phyloP scores from a whole-genome alignment of 176 grass and related monocot genomes.

The Rhynchospora tenuis region DNA sequence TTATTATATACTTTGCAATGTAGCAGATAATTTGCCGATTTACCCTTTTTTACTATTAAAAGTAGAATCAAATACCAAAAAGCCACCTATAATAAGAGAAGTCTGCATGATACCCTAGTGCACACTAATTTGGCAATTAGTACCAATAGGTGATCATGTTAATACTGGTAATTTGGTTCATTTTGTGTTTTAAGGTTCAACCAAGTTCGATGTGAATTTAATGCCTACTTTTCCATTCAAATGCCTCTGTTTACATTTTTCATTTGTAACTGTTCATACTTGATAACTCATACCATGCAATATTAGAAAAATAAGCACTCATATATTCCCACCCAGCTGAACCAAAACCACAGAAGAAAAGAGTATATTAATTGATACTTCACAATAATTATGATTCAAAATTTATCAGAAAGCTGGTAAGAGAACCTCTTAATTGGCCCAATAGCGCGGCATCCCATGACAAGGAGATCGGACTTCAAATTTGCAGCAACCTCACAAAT shows the following conservation, averaged over 20 bases:
- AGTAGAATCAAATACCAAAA: background rate
- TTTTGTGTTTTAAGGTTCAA: background rate
- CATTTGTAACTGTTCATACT: background rate
- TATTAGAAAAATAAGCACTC: background rate
- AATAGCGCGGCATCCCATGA: conserved; percentile 83
- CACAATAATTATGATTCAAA: background rate
- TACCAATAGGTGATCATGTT: background rate
- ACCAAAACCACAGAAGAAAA: background rate
- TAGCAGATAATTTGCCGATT: background rate
- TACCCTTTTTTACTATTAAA: background rate
- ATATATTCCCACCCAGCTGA: background rate
- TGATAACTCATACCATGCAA: background rate
- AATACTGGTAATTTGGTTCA: background rate
- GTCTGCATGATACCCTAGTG: background rate
- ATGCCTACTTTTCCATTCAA: background rate
- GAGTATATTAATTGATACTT: background rate
- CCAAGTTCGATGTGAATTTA: background rate
- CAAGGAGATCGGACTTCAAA: conserved; percentile 70
- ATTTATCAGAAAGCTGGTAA: background rate
- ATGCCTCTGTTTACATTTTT: background rate
- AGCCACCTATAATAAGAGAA: background rate
- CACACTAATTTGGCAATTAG: background rate
- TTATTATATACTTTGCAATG: background rate
- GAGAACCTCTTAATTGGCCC: conserved; percentile 73
- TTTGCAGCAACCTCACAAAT: conserved; percentile 63